Conservation (phyloP, 2,329 filamentous ascomycete genomes). For the Shiraia sp. region DNA sequence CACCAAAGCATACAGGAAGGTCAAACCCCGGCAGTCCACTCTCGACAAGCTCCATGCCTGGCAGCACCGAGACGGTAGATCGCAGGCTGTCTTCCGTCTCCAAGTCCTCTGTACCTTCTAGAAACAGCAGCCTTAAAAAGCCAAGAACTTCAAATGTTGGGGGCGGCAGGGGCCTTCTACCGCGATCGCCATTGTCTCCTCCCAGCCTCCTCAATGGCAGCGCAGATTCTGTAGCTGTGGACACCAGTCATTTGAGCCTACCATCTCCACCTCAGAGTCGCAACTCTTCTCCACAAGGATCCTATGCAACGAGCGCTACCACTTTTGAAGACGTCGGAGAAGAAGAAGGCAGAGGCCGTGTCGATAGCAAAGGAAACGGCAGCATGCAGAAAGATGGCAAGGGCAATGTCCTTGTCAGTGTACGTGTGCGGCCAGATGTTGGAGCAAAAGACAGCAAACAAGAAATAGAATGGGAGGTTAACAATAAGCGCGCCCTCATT, state of each 20-base stretch:
- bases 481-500: slow-evolving; percentile 79
- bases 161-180: slow-evolving; percentile 33
- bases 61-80: slow-evolving; percentile 36
- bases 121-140: slow-evolving; percentile 48
- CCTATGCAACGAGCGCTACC: slow-evolving; percentile 84
- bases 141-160: slow-evolving; percentile 51
- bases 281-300: slow-evolving; percentile 89
- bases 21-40: slow-evolving; percentile 57
- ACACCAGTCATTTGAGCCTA: slow-evolving; percentile 68
- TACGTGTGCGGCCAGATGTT: slow-evolving; percentile 85
- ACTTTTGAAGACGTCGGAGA: slow-evolving; percentile 82
- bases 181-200: slow-evolving; percentile 52
- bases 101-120: slow-evolving; percentile 32
- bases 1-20: slow-evolving; percentile 67
- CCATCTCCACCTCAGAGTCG: slow-evolving; percentile 85
- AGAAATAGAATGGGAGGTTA: slow-evolving; percentile 90
- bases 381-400: slow-evolving; percentile 69
- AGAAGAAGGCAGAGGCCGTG: slow-evolving; percentile 58
- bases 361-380: slow-evolving; percentile 32
- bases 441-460: slow-evolving; percentile 64
- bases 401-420: slow-evolving; percentile 94
- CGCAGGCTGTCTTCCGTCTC: slow-evolving; percentile 34
- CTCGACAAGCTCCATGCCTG: slow-evolving; percentile 52
- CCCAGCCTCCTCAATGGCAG: slow-evolving; percentile 80
- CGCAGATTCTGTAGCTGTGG: slow-evolving; percentile 75